Evolutionary conservation across 2,329 filamentous ascomycete genomes (phyloP), one percentile per base, ranked within the genome.

Genomic region (Aspergillus aculeatus): DNA sequence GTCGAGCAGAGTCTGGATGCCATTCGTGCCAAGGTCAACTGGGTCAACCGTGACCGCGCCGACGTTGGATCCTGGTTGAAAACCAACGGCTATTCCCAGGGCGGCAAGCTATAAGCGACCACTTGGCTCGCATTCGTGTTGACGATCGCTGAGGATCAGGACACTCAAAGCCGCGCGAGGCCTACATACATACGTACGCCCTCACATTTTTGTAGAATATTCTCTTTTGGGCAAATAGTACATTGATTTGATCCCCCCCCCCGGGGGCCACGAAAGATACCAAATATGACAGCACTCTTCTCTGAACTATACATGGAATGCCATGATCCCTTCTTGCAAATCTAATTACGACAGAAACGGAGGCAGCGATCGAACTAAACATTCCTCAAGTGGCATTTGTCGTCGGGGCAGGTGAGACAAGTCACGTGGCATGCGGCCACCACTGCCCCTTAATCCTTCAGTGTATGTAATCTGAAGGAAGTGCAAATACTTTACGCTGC

Each of bases 1-100:
- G 81, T 98, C 59, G 91, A 92, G n/a, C 94, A 98, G 81, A 94
- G 89, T 74, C 83, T 89, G 67, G 94, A 98, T 75, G 83, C 88
- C 4, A 89, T 97, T 69, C 85, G 86, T 62, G 92, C 92, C 57
- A 98, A 96, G 85, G 83, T 89, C 68, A 84, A 87, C 61, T 96
- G 91, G 91, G 74, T 96, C 58, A 79, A 86, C 75, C 85, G 92
- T 60, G 93, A 96, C 75, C 81, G 83, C 48, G 83, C 85, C 29
- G 91, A 96, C 75, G 90, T 96, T n/a, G 83, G 85, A 73, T 70
- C 75, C 56, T 93, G 89, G 89, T 78, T 91, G 64, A 85, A 86
- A 76, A 80, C 84, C 69, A 86, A 89, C 68, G 84, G 84, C 56
- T 90, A 89, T 68, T 71, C 85, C 16, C 64, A 66, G 49, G 62